These are phyloP conservation scores for Solanum bukasovii DNA, from an alignment of 257 asterid genomes.

Conservation along the genomic window DNA sequence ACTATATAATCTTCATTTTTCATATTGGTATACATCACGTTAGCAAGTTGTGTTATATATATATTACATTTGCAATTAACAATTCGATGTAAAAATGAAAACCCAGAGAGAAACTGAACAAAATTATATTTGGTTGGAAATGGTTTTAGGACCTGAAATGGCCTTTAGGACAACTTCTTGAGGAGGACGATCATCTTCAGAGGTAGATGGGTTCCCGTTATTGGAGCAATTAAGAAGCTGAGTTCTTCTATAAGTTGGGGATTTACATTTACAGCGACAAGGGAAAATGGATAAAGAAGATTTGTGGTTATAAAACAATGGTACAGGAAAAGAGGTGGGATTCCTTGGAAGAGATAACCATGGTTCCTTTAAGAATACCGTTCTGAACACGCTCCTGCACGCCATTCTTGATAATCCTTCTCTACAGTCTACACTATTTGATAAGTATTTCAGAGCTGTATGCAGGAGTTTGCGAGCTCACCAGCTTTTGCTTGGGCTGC, in stretches of 20 bases:
- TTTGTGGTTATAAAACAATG: constrained; percentile 20
- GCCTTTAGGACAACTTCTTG: constrained; percentile 95
- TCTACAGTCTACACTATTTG: neutral
- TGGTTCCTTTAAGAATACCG: constrained; percentile 44
- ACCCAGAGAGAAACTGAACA: neutral
- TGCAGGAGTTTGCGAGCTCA: neutral
- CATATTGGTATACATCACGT: neutral
- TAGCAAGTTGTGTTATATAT: neutral
- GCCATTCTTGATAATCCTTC: constrained; percentile 34
- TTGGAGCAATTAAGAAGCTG: constrained; percentile 34
- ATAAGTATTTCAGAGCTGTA: neutral
- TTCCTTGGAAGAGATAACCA: constrained; percentile 35
- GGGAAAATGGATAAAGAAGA: constrained; percentile 4
- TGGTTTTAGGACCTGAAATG: constrained; percentile 48
- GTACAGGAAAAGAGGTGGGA: constrained; percentile 10
- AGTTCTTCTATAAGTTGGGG: constrained; percentile 10
- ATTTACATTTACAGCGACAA: constrained; percentile 39
- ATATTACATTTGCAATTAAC: neutral
- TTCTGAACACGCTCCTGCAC: constrained; percentile 39
- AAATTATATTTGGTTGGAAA: neutral
- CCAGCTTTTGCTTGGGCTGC: neutral
- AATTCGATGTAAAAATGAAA: neutral
- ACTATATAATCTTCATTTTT: neutral
- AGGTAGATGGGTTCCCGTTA: constrained; percentile 27
- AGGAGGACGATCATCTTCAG: constrained; percentile 60